Base-by-base conservation (phyloP, 1,284 basidiomycete genomes). In the Ceratobasidium sp. region DNA sequence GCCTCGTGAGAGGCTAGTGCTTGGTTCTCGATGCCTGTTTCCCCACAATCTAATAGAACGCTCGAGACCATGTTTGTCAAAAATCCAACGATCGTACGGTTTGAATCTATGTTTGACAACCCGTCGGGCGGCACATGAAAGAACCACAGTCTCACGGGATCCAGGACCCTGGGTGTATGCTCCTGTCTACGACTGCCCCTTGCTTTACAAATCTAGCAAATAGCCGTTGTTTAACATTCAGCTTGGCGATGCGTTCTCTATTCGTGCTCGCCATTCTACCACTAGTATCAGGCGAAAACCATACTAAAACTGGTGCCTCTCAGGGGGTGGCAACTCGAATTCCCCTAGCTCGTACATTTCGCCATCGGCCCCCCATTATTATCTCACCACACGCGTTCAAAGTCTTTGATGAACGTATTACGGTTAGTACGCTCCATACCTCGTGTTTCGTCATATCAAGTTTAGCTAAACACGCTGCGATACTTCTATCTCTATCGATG, bases 401-500 rank as follows among this genome's bases (percentile, higher is more conserved):
- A 32, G 50, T 55, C 34, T 67, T 55, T 50, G 64, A 67, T 30
- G 64, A 14, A 55, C 48, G 41, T 55, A 67, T 55, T 32, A 32
- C 48, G 12, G 50, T 43, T 12, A 67, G 62, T 53, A 16, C 41
- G 21, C 26, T 53, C 6, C 26, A 39, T 41, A 12, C 36, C 48
- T 67, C 64, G 16, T 53, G 52, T 41, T 23, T 55, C 26, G 26
- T 28, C 23, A n/a, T 46, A 46, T 62, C 14, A 3, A 21, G 53
- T 36, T 21, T 57, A 46, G 45, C 30, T 30, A 28, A 62, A 34
- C 60, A 48, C 28, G 60, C 14, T 6, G 6, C 36, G 86, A 34
- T 82, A 84, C 28, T 36, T 32, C 43, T 45, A 36, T 32, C 32
- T 16, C 53, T 36, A 62, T 62, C n/a, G 60, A 21, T 48, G 41